A percentile compares a stretch with the other conserved stretches of the same genome.
Evolutionary conservation across 768 basidiomycete genomes (phyloP).

Genomic region (Lactarius hengduanensis): DNA sequence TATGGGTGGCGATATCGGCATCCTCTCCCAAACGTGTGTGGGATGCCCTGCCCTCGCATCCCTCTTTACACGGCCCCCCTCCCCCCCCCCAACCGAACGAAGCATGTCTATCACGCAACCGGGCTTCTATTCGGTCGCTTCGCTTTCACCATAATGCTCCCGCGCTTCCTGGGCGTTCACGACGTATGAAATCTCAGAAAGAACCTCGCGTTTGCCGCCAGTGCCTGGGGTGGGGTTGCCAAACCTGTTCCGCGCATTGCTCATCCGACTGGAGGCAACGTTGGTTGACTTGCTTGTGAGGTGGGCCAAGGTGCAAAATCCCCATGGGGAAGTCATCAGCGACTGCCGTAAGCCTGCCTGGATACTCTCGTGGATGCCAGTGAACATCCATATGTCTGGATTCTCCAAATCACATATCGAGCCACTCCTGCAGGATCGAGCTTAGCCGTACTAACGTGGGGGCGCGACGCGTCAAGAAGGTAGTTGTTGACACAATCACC

Average conservation of each 20-base stretch:
- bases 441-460: neutral
- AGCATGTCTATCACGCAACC: neutral
- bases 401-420: neutral
- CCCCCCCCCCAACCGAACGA: neutral
- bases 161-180: conserved; percentile 4
- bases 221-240: neutral
- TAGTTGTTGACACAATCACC: neutral
- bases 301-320: neutral
- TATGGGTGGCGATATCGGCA: neutral
- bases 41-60: neutral
- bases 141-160: neutral
- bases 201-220: neutral
- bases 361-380: neutral
- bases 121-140: neutral
- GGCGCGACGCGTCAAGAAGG: neutral
- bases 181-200: neutral
- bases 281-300: neutral
- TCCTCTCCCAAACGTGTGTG: neutral
- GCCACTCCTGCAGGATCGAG: neutral
- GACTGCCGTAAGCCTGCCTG: neutral
- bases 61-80: neutral
- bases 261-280: neutral
- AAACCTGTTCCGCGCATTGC: neutral
- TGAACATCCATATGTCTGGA: neutral
- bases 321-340: conserved; percentile 3